These are phyloP conservation scores for Sonneratia caseolaris DNA, from an alignment of 345 rosid genomes.

Conservation along the genomic window DNA sequence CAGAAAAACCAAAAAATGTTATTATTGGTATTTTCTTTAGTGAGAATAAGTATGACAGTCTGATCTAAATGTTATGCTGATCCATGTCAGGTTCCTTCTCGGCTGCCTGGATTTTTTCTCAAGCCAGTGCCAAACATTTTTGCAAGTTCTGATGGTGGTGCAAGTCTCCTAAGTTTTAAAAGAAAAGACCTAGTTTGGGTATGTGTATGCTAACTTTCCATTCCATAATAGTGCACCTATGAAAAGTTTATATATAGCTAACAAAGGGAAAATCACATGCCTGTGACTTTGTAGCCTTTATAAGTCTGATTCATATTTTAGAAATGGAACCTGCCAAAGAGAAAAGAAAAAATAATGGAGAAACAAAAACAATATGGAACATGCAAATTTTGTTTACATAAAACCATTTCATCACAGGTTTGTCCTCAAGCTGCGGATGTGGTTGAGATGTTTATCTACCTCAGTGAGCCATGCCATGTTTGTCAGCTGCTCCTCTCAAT, in stretches of 20 bases:
- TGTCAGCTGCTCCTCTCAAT: slow-evolving; percentile 84
- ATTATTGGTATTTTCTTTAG: neutral
- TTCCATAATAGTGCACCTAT: neutral
- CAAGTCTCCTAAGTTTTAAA: slow-evolving; percentile 68
- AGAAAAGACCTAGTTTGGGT: slow-evolving; percentile 84
- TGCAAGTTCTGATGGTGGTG: slow-evolving; percentile 44
- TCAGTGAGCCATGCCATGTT: slow-evolving; percentile 92
- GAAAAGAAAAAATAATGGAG: neutral
- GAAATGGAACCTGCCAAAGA: neutral
- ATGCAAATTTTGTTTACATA: neutral
- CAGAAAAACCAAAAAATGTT: neutral
- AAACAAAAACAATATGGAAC: neutral
- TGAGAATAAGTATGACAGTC: neutral
- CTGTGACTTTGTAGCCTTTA: neutral
- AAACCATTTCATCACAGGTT: slow-evolving; percentile 43
- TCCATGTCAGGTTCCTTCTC: slow-evolving; percentile 64
- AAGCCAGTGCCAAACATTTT: slow-evolving; percentile 71
- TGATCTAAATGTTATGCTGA: slow-evolving; percentile 9
- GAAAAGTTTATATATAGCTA: neutral
- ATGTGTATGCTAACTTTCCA: slow-evolving; percentile 12
- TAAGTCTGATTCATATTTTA: neutral
- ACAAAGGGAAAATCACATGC: neutral
- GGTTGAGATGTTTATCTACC: slow-evolving; percentile 79
- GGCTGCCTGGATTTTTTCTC: slow-evolving; percentile 73
- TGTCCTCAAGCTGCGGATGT: slow-evolving; percentile 78